Conservation (phyloP, 2,329 filamentous ascomycete species). For the Xylaria sp. region DNA sequence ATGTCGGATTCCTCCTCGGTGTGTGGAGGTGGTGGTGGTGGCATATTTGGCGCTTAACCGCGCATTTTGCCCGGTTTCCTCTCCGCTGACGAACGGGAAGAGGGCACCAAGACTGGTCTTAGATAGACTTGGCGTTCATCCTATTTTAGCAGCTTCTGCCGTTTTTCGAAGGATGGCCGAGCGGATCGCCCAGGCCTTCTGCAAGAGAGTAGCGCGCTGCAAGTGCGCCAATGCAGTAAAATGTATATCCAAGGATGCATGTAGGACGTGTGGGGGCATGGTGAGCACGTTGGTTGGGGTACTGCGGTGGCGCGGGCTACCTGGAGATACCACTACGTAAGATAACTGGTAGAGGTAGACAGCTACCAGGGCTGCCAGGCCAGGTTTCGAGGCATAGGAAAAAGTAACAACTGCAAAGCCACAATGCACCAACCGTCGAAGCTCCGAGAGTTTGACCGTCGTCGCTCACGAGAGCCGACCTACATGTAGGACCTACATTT, state of each 20-base stretch:
- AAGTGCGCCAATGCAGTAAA: not conserved
- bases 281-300: not conserved
- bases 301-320: not conserved
- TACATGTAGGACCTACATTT: no score
- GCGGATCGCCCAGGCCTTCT: not conserved
- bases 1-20: no score
- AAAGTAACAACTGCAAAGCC: conserved; percentile 2
- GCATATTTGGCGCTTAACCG: no score
- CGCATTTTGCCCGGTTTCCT: no score
- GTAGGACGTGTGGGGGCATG: no score
- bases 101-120: no score
- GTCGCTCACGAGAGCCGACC: not conserved
- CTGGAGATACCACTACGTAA: not conserved
- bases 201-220: not conserved
- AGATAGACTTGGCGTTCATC: no score
- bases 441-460: conserved; percentile 8
- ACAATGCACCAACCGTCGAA: conserved; percentile 17
- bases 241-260: not conserved
- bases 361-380: no score
- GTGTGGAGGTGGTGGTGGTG: no score
- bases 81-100: no score
- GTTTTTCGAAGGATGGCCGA: not conserved
- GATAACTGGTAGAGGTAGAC: not conserved
- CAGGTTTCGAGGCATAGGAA: not conserved
- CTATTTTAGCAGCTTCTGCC: not conserved